Conservation (phyloP, 1,284 basidiomycete genomes). For the Ganoderma boninense region DNA sequence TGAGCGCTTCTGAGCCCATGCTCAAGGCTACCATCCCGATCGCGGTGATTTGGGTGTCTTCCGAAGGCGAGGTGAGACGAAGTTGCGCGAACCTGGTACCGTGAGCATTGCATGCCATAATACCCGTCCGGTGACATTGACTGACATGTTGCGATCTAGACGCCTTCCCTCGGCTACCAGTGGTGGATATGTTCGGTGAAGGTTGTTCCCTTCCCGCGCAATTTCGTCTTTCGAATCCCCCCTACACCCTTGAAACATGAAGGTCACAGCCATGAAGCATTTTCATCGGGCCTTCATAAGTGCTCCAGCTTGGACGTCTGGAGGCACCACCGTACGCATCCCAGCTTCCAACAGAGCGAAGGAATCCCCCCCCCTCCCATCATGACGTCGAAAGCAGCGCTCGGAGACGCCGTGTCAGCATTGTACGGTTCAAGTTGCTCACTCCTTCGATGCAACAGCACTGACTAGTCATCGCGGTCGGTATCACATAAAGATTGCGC, state of each 20-base stretch:
- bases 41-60: not conserved
- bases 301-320: not conserved
- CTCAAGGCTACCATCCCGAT: no score
- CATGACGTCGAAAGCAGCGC: not conserved
- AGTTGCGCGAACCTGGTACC: not conserved
- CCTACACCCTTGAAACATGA: not conserved
- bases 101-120: not conserved
- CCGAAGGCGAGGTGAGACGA: not conserved
- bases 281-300: no score
- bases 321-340: not conserved
- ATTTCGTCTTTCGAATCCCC: not conserved
- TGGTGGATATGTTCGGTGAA: not conserved
- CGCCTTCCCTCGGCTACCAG: not conserved
- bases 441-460: not conserved
- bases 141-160: not conserved
- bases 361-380: not conserved
- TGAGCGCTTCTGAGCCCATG: no score
- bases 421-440: not conserved
- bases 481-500: not conserved
- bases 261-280: not conserved
- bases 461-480: not conserved
- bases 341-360: not conserved
- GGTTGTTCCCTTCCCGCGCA: not conserved
- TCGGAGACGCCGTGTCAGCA: not conserved
- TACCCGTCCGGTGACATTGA: not conserved